Conservation (phyloP, 2,329 filamentous ascomycete genomes). For the Neopestalotiopsis sp. region DNA sequence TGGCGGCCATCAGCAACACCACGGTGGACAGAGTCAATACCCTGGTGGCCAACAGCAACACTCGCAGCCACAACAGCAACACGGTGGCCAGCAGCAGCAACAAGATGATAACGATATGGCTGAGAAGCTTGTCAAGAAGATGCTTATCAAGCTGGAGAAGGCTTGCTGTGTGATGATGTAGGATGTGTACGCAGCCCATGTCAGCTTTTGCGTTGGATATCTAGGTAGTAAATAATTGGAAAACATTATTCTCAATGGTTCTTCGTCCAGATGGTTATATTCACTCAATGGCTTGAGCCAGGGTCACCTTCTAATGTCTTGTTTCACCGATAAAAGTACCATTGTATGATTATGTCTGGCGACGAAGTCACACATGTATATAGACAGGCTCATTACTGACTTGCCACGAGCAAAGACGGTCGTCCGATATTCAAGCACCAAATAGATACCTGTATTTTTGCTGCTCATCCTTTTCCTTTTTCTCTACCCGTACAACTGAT, state of each 20-base stretch:
- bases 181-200: slow-evolving; percentile 20
- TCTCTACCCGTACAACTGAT: not conserved
- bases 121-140: slow-evolving; percentile 62
- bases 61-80: slow-evolving; percentile 48
- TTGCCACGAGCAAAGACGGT: too few species aligned
- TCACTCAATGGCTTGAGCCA: not conserved
- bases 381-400: too few species aligned
- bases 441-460: too few species aligned
- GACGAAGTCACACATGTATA: too few species aligned
- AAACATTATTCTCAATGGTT: not conserved
- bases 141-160: slow-evolving; percentile 67
- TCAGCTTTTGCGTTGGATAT: not conserved
- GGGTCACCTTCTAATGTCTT: not conserved
- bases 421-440: too few species aligned
- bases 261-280: not conserved
- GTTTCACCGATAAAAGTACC: not conserved
- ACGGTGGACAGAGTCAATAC: slow-evolving; percentile 33
- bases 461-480: not conserved
- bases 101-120: slow-evolving; percentile 60
- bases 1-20: slow-evolving; percentile 43
- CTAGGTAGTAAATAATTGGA: not conserved
- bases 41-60: slow-evolving; percentile 46
- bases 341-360: too few species aligned
- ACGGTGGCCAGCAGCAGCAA: slow-evolving; percentile 49
- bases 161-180: slow-evolving; percentile 79